Evolutionary conservation across 164 flowering plant species (phyloP).

Genomic region (Platanus orientalis): DNA sequence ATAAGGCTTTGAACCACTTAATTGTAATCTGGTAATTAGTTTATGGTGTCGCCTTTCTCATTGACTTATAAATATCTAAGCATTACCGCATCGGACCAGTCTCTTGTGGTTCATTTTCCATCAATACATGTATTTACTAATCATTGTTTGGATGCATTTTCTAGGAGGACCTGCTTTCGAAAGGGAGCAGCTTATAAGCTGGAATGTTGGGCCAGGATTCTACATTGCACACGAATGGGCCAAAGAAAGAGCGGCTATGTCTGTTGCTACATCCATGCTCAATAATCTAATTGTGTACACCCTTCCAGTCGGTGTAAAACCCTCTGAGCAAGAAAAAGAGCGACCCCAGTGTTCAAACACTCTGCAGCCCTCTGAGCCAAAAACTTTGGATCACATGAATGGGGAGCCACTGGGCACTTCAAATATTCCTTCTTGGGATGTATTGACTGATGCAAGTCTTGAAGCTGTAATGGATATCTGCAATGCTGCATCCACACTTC

Average conservation of each 20-base stretch:
- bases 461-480: conserved; percentile 42
- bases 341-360: conserved; percentile 17
- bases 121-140: background rate
- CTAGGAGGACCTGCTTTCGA: conserved; percentile 43
- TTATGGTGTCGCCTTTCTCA: background rate
- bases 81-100: background rate
- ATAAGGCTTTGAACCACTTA: background rate
- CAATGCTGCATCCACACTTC: conserved; percentile 33
- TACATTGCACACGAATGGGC: conserved; percentile 45
- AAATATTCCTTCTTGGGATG: conserved; percentile 38
- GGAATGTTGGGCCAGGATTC: conserved; percentile 58
- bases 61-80: background rate
- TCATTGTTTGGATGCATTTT: conserved; percentile 10
- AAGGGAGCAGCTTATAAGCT: conserved; percentile 47
- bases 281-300: conserved; percentile 36
- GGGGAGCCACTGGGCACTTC: conserved; percentile 17
- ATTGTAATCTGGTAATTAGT: background rate
- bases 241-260: conserved; percentile 41
- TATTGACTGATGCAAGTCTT: conserved; percentile 42
- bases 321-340: conserved; percentile 34
- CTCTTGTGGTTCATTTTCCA: conserved; percentile 6
- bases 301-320: conserved; percentile 84
- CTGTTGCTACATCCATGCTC: conserved; percentile 26
- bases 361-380: conserved; percentile 17
- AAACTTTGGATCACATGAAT: conserved; percentile 22